phyloP scores from a whole-genome alignment of 2,329 filamentous ascomycete genomes.

The Neopestalotiopsis clavispora region DNA sequence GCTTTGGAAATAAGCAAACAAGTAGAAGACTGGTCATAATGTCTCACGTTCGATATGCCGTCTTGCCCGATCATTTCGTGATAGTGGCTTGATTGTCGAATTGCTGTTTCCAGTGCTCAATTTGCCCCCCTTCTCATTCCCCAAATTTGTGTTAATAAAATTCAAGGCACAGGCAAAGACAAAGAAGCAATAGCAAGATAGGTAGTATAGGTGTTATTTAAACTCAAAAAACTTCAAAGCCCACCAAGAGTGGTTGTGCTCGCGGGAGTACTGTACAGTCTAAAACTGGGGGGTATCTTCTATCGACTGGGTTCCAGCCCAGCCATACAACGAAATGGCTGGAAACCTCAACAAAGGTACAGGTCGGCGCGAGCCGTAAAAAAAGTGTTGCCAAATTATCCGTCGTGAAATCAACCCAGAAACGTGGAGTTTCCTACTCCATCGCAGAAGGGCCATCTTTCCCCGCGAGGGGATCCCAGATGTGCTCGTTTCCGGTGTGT shows the following conservation, averaged over 20 bases:
- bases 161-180: not conserved
- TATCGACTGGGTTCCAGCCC: slow-evolving; percentile 41
- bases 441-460: slow-evolving; percentile 29
- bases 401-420: slow-evolving; percentile 21
- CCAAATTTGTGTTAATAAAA: not conserved
- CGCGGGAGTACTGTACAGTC: slow-evolving; percentile 36
- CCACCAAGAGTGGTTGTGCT: slow-evolving; percentile 7
- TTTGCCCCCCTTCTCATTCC: not conserved
- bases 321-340: slow-evolving; percentile 35
- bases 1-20: slow-evolving; percentile 12
- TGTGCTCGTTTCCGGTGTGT: slow-evolving; percentile 9
- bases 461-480: slow-evolving; percentile 30
- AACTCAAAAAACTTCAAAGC: slow-evolving; percentile 7
- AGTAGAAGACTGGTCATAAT: slow-evolving; percentile 16
- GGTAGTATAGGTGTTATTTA: slow-evolving; percentile 9
- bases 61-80: not conserved
- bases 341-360: slow-evolving; percentile 30
- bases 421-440: slow-evolving; percentile 25
- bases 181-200: not conserved
- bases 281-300: slow-evolving; percentile 41
- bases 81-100: not conserved
- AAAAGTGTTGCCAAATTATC: slow-evolving; percentile 29
- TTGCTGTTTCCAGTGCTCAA: not conserved
- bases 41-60: slow-evolving; percentile 7
- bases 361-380: slow-evolving; percentile 25